These are phyloP conservation scores for Phialophora verrucosa DNA, from an alignment of 2,329 filamentous ascomycete genomes.

Conservation along the genomic window DNA sequence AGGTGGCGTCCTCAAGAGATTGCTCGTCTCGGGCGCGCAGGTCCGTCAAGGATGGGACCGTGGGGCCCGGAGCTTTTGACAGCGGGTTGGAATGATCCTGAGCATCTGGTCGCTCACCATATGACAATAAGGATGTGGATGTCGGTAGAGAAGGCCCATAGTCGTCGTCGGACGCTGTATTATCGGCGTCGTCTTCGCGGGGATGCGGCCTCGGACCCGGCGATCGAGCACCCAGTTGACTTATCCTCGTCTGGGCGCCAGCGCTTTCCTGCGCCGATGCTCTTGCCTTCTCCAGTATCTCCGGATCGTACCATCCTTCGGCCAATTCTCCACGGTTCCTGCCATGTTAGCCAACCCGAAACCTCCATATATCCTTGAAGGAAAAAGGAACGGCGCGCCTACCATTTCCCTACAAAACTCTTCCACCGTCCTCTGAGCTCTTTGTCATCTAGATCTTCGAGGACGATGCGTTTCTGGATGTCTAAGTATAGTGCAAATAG, in stretches of 20 bases:
- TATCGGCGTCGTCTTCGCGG: not conserved
- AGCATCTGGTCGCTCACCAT: not conserved
- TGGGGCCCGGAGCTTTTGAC: constrained; percentile 56
- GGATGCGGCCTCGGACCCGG: no score
- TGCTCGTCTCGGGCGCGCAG: constrained; percentile 63
- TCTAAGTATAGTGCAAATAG: constrained; percentile 85
- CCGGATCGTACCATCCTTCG: constrained; percentile 91
- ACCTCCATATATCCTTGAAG: not conserved
- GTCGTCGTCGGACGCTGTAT: constrained; percentile 54
- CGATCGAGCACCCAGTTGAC: not conserved
- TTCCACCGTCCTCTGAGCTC: constrained; percentile 88
- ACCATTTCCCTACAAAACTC: constrained; percentile 89
- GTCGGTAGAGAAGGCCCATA: constrained; percentile 62
- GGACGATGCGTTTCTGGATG: constrained; percentile 77
- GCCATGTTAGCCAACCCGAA: constrained; percentile 34
- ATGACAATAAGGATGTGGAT: constrained; percentile 36
- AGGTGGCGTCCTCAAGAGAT: constrained; percentile 55
- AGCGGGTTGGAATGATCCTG: not conserved
- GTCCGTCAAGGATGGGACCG: constrained; percentile 75
- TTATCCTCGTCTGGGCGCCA: constrained; percentile 19
- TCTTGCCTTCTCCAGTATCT: constrained; percentile 63
- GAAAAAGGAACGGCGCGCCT: constrained; percentile 42
- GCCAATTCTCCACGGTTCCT: constrained; percentile 85
- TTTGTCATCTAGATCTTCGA: constrained; percentile 72
- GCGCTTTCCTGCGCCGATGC: not conserved